Conservation (phyloP, 768 basidiomycete species). For the Amanita rubescens region DNA sequence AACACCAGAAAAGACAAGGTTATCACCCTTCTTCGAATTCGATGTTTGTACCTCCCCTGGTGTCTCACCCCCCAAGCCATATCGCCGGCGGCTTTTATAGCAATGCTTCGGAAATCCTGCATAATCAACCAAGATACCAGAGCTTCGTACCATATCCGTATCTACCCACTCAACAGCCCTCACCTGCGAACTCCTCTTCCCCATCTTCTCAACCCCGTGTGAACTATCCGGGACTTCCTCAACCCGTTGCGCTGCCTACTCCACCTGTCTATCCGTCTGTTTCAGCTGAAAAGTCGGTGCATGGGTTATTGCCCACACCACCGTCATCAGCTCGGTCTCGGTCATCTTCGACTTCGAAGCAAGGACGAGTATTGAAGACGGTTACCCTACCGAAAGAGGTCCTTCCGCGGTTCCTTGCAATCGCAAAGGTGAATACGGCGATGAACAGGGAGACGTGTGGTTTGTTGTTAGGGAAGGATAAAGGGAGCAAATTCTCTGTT, state of each 20-base stretch:
- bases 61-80: constrained; percentile 6
- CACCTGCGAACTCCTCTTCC: neutral
- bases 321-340: constrained; percentile 2
- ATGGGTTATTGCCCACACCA: neutral
- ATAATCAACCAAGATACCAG: neutral
- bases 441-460: constrained; percentile 85
- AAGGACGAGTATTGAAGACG: constrained; percentile 36
- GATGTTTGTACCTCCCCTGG: constrained; percentile 47
- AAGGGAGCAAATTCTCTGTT: constrained; percentile 58
- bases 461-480: constrained; percentile 64
- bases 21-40: constrained; percentile 73
- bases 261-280: neutral
- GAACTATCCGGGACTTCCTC: neutral
- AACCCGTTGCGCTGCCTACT: constrained; percentile 3
- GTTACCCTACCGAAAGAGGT: constrained; percentile 68
- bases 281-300: neutral
- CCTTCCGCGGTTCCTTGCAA: constrained; percentile 66
- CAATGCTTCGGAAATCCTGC: neutral
- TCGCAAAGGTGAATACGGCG: constrained; percentile 73
- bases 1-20: constrained; percentile 71
- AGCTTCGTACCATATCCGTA: neutral
- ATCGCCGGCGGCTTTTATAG: neutral
- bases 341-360: constrained; percentile 11
- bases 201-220: constrained; percentile 1
- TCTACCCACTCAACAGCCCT: neutral